Percentiles rank a stretch among this genome's conserved stretches.
Conservation (phyloP, 1,284 basidiomycete species). For the Naganishia albida region DNA sequence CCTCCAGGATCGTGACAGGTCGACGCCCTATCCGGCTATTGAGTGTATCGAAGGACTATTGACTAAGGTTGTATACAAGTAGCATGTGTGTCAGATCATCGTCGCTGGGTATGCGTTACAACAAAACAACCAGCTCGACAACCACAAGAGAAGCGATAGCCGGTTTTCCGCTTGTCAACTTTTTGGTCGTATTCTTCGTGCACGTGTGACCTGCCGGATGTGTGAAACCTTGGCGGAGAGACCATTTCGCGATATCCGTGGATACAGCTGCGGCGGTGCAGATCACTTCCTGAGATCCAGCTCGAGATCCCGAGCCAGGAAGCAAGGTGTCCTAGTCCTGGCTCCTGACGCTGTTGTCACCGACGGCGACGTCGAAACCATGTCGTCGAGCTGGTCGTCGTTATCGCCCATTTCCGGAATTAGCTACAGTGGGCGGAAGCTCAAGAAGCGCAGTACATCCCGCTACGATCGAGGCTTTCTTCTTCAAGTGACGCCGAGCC, state of each 20-base stretch:
- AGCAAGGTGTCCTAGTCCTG: too few species aligned
- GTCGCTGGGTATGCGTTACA: not conserved
- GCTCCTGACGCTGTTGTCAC: too few species aligned
- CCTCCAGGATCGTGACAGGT: conserved; percentile 13
- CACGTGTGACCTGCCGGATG: not conserved
- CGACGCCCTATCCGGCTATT: not conserved
- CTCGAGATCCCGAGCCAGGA: too few species aligned
- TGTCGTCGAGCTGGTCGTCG: too few species aligned
- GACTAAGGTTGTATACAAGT: conserved; percentile 4
- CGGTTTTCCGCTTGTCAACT: not conserved
- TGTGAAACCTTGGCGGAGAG: not conserved
- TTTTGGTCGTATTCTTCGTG: not conserved
- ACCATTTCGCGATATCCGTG: not conserved
- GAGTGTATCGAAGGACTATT: not conserved
- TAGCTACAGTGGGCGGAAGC: not conserved
- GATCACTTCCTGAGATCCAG: too few species aligned
- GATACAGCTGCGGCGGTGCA: not conserved
- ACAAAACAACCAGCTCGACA: too few species aligned
- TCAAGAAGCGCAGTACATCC: not conserved
- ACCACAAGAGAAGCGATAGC: too few species aligned
- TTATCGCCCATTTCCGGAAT: not conserved
- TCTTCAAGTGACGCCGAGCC: not conserved
- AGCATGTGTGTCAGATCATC: not conserved
- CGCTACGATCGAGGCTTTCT: not conserved
- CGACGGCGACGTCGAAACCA: too few species aligned